These are phyloP conservation scores for Candida adriatica DNA, from an alignment of 805 yeast genomes.

Conservation along the genomic window DNA sequence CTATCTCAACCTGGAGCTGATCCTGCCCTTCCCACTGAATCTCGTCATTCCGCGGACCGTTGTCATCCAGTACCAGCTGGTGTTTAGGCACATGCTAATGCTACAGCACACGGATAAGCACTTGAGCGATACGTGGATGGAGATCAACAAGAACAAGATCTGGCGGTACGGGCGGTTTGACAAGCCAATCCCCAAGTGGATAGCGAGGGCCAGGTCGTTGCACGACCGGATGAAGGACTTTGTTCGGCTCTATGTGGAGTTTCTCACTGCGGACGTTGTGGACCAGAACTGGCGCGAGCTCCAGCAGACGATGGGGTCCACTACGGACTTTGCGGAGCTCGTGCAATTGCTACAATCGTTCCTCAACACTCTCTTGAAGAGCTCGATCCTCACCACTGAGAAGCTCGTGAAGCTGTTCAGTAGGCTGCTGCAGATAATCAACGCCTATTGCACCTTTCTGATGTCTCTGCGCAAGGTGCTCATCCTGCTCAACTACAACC, in stretches of 20 bases:
- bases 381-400: constrained; percentile 59
- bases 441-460: constrained; percentile 42
- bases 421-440: constrained; percentile 38
- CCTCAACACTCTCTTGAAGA: constrained; percentile 56
- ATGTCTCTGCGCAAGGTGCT: constrained; percentile 48
- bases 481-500: constrained; percentile 39
- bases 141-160: constrained; percentile 51
- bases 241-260: constrained; percentile 45
- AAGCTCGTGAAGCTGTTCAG: constrained; percentile 41
- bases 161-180: constrained; percentile 54
- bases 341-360: constrained; percentile 44
- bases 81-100: constrained; percentile 64
- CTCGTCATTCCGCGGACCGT: constrained; percentile 65
- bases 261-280: constrained; percentile 52
- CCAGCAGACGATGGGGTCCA: constrained; percentile 19
- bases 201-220: constrained; percentile 45
- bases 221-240: constrained; percentile 47
- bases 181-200: constrained; percentile 42
- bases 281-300: constrained; percentile 46
- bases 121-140: constrained; percentile 65
- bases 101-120: constrained; percentile 56
- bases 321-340: constrained; percentile 36
- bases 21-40: constrained; percentile 85
- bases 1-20: constrained; percentile 46
- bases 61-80: constrained; percentile 68